phyloP scores from a whole-genome alignment of 139 green algal species.

The Chlamydomonas sphaeroides region DNA sequence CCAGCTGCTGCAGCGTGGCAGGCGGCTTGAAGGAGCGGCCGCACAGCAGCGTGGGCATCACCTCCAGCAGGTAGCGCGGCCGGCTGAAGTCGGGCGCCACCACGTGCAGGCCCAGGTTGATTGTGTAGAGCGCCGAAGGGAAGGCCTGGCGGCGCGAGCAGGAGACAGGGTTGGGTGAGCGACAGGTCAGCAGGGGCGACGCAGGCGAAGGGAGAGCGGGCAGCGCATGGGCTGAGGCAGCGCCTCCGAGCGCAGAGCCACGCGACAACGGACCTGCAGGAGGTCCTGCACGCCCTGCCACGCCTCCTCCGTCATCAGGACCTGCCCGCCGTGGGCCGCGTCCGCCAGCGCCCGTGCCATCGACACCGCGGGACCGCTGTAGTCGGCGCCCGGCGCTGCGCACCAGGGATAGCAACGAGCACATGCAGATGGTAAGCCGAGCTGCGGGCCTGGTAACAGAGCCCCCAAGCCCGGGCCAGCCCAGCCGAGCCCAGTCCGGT shows the following conservation, averaged over 20 bases:
- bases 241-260: no score
- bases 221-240: no score
- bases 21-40: slow-evolving; percentile 72
- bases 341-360: slow-evolving; percentile 59
- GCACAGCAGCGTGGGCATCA: slow-evolving; percentile 77
- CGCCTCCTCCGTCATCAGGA: slow-evolving; percentile 77
- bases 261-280: slow-evolving; percentile 9
- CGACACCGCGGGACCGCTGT: slow-evolving; percentile 62
- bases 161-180: no score
- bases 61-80: slow-evolving; percentile 58
- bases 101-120: slow-evolving; percentile 78
- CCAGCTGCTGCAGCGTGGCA: slow-evolving; percentile 61
- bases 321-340: slow-evolving; percentile 69
- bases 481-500: no score
- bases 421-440: no score
- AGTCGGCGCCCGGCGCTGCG: slow-evolving; percentile 42
- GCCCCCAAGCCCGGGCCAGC: no score
- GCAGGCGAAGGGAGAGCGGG: no score
- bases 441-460: no score
- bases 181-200: no score
- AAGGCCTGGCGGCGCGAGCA: not conserved
- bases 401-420: no score
- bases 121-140: slow-evolving; percentile 51
- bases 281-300: slow-evolving; percentile 75
- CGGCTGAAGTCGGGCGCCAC: slow-evolving; percentile 53